These are phyloP conservation scores for Beauveria asiatica DNA, from an alignment of 2,329 filamentous ascomycete genomes.

Conservation along the genomic window DNA sequence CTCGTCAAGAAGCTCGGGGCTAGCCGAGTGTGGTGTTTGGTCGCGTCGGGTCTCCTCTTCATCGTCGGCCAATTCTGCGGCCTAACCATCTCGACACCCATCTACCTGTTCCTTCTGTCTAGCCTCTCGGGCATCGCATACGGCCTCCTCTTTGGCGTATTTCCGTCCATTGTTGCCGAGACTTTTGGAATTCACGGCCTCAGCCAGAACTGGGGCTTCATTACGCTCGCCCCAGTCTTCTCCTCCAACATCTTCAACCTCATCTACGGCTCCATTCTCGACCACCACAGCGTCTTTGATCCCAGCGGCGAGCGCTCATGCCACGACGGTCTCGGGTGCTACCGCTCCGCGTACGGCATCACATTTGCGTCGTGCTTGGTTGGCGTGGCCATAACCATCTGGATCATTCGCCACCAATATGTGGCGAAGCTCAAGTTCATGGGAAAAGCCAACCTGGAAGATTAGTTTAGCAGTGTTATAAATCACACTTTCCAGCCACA, in stretches of 20 bases:
- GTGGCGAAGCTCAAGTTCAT: conserved; percentile 28
- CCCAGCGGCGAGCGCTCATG: conserved; percentile 66
- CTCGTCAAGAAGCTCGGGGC: conserved; percentile 73
- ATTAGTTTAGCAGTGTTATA: conserved; percentile 14
- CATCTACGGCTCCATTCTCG: conserved; percentile 78
- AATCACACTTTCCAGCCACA: no score
- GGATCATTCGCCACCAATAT: conserved; percentile 56
- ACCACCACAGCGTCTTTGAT: conserved; percentile 64
- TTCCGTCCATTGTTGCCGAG: conserved; percentile 81
- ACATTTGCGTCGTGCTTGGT: conserved; percentile 64
- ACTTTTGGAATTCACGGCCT: conserved; percentile 84
- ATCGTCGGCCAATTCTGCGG: conserved; percentile 70
- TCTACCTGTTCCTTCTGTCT: conserved; percentile 69
- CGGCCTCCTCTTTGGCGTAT: conserved; percentile 89
- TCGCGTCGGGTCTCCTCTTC: conserved; percentile 70
- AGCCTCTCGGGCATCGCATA: conserved; percentile 81
- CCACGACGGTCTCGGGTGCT: conserved; percentile 70
- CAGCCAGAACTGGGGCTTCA: conserved; percentile 92
- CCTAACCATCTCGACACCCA: conserved; percentile 66
- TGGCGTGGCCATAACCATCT: conserved; percentile 62
- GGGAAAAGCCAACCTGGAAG: conserved; percentile 31
- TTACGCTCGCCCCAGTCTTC: conserved; percentile 82
- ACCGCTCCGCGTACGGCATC: conserved; percentile 69
- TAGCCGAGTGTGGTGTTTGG: conserved; percentile 86
- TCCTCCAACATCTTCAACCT: conserved; percentile 90